A percentile compares a stretch with the other conserved stretches of the same genome.
Conservation (phyloP, 495 filamentous ascomycete genomes). For the Jackrogersella minutella region DNA sequence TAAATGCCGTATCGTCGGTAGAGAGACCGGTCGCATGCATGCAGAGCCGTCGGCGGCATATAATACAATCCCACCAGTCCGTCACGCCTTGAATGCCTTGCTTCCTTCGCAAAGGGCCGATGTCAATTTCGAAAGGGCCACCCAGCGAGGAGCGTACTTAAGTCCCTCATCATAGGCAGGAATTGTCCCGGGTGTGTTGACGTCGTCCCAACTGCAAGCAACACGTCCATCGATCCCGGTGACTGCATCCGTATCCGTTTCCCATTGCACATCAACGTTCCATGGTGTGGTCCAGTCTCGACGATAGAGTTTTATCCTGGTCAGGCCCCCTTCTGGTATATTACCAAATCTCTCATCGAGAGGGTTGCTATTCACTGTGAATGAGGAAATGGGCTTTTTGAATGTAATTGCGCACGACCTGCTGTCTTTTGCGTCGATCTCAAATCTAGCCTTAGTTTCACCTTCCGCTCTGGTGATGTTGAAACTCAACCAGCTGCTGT, state of each 20-base stretch:
- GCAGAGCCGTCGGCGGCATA: not conserved
- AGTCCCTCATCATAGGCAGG: conserved; percentile 86
- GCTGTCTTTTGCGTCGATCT: conserved; percentile 69
- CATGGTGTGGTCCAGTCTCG: conserved; percentile 77
- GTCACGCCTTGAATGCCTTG: conserved; percentile 50
- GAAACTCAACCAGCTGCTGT: conserved; percentile 68
- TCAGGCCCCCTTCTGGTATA: conserved; percentile 54
- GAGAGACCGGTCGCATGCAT: conserved; percentile 2
- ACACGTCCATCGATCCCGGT: conserved; percentile 70
- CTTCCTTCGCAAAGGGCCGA: conserved; percentile 84
- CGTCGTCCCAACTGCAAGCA: conserved; percentile 89
- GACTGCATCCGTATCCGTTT: conserved; percentile 38
- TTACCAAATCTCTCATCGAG: conserved; percentile 65
- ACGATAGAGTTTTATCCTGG: conserved; percentile 69
- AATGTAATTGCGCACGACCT: conserved; percentile 75
- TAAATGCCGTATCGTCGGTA: not conserved
- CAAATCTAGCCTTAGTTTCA: conserved; percentile 60
- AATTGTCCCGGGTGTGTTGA: conserved; percentile 73
- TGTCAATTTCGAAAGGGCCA: conserved; percentile 72
- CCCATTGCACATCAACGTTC: conserved; percentile 79
- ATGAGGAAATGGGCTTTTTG: conserved; percentile 65
- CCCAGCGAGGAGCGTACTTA: conserved; percentile 81
- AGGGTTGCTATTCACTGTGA: conserved; percentile 63
- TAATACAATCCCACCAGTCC: not conserved
- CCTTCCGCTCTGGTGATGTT: conserved; percentile 58